Conservation (phyloP, 495 filamentous ascomycete genomes). For the Parathielavia appendiculata region DNA sequence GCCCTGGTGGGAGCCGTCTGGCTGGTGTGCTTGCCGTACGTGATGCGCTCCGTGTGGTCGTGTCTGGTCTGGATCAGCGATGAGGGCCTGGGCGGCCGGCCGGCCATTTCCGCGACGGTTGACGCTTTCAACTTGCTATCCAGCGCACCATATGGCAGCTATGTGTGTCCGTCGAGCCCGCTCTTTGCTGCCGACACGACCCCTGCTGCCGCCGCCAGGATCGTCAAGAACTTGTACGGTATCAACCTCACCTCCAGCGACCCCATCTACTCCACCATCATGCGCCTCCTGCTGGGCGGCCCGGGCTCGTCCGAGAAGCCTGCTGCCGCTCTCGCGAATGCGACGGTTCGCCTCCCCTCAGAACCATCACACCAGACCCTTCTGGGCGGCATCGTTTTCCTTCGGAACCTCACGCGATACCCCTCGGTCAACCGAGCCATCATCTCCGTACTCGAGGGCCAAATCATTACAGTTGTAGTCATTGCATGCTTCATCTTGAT, state of each 20-base stretch:
- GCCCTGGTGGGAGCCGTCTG: constrained; percentile 79
- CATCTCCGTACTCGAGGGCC: constrained; percentile 83
- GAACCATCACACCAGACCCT: constrained; percentile 39
- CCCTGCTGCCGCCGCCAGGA: constrained; percentile 22
- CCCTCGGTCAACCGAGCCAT: constrained; percentile 70
- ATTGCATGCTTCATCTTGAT: constrained; percentile 91
- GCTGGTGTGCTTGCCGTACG: constrained; percentile 82
- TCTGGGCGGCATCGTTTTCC: constrained; percentile 66
- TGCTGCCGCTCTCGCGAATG: constrained; percentile 12
- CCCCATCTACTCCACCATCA: constrained; percentile 25
- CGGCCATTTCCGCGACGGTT: background rate
- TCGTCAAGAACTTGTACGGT: constrained; percentile 28
- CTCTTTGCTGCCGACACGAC: constrained; percentile 39
- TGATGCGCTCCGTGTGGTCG: constrained; percentile 86
- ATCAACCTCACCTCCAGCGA: constrained; percentile 28
- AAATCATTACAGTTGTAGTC: constrained; percentile 84
- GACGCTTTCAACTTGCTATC: background rate
- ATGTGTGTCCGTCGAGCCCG: constrained; percentile 43
- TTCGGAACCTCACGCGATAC: constrained; percentile 68
- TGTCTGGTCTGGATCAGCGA: constrained; percentile 93
- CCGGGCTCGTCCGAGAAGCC: constrained; percentile 23
- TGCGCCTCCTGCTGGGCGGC: constrained; percentile 30
- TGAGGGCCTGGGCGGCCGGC: constrained; percentile 62
- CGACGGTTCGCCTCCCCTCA: constrained; percentile 6
- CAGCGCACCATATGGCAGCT: constrained; percentile 20